Evolutionary conservation across 345 rosid species (phyloP).

Genomic region (Syzygium grande): DNA sequence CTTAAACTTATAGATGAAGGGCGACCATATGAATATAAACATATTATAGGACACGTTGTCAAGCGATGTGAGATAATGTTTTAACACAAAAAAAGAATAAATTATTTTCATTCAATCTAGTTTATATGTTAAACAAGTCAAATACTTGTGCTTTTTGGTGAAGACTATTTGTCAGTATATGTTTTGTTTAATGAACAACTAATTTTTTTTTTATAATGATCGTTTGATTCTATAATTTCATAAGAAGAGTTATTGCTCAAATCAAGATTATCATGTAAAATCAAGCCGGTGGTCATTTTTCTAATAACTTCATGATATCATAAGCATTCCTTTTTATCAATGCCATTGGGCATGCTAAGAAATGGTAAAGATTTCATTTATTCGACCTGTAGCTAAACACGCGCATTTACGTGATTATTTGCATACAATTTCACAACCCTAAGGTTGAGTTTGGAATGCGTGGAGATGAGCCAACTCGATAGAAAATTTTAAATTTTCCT

Average conservation of each 20-base stretch:
- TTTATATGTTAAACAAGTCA: not conserved
- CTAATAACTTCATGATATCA: not conserved
- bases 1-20: not conserved
- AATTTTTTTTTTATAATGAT: not conserved
- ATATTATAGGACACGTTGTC: not conserved
- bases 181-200: not conserved
- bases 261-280: not conserved
- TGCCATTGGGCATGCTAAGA: not conserved
- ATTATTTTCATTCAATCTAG: not conserved
- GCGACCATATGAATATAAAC: not conserved
- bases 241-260: not conserved
- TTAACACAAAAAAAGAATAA: not conserved
- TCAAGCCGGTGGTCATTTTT: not conserved
- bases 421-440: not conserved
- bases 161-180: not conserved
- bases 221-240: not conserved
- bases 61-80: not conserved
- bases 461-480: not conserved
- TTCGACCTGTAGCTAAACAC: not conserved
- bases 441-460: not conserved
- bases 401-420: not conserved
- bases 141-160: not conserved
- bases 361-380: not conserved
- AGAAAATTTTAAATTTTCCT: not conserved
- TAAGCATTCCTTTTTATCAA: not conserved